phyloP scores from a whole-genome alignment of 169 alveolate species.

The Babesia divergens region DNA sequence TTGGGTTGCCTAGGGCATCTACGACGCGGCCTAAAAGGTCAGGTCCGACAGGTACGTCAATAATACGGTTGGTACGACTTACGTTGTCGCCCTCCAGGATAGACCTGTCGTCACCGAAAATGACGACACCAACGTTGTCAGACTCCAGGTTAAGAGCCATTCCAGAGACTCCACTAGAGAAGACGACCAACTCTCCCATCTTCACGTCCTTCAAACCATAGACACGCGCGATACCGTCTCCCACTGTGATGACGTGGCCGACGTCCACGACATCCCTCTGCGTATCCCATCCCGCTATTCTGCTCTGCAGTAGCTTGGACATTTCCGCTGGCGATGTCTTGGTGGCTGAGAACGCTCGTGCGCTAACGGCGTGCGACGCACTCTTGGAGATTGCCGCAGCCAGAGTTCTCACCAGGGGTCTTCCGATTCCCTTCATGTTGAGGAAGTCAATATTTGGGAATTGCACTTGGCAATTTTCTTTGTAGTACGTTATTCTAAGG shows the following conservation, averaged over 20 bases:
- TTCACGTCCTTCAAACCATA: conserved; percentile 91
- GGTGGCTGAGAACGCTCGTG: conserved; percentile 52
- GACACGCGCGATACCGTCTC: conserved; percentile 97
- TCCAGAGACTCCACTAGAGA: conserved; percentile 85
- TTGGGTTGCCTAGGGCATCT: conserved; percentile 96
- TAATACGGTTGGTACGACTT: conserved; percentile 92
- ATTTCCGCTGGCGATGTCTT: conserved; percentile 83
- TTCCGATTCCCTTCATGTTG: conserved; percentile 22
- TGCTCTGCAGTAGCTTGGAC: conserved; percentile 77
- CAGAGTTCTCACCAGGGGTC: conserved; percentile 30
- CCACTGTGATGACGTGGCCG: conserved; percentile 95
- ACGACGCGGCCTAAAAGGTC: conserved; percentile 96
- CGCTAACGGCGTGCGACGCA: neutral
- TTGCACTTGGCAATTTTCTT: neutral
- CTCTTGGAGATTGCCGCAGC: conserved; percentile 14
- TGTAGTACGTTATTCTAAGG: neutral
- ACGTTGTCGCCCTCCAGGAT: conserved; percentile 94
- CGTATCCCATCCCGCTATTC: conserved; percentile 78
- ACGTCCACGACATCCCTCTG: conserved; percentile 87
- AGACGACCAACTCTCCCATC: conserved; percentile 96
- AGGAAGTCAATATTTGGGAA: neutral
- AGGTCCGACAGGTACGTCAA: conserved; percentile 95
- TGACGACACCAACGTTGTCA: conserved; percentile 96
- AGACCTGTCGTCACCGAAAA: conserved; percentile 94
- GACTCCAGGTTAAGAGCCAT: conserved; percentile 97